Base-by-base conservation (phyloP, 2,329 filamentous ascomycete species). In the Pestalotiopsis sp. region DNA sequence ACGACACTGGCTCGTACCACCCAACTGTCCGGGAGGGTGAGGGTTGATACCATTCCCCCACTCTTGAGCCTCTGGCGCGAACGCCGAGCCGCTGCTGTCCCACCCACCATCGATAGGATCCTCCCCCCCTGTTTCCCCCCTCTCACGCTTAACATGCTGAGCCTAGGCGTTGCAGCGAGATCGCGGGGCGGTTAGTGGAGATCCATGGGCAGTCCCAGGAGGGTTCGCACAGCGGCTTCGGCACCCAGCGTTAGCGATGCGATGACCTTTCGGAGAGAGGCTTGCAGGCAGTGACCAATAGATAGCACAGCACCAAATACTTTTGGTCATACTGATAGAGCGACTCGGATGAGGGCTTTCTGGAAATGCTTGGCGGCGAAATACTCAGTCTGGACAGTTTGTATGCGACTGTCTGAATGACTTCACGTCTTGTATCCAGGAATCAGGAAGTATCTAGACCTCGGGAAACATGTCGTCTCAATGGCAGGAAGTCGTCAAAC, bases 401-500 rank as follows among this genome's bases (percentile, higher is more conserved):
- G 7, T 2, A 9, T 36, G 31, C 45, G 13, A n/a, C 45, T 6
- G 13, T n/a, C 13, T 36, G 45, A 2, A 23, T 9, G 11, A 23
- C 17, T 52, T 9, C 45, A n/a, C 20, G 7, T 59, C 14, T 11
- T 36, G 3, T n/a, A 14, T n/a, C 4, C 14, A 23, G n/a, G 9
- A 4, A 52, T 7, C 9, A 14, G 31, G 27, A 59, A 36, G 7
- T 6, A 36, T 13, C 12, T 5, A 9, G 23, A 59, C 31, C 57
- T 36, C 3, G 23, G 3, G 31, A 12, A 17, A 36, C 6, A 59
- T 27, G 57, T 7, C 57, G 23, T 59, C 57, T n/a, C 12, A 20
- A 12, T 68, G 67, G 67, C 27, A 65, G 38, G 62, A 65, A 12
- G 57, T 52, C n/a, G 67, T 66, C 31, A 20, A 56, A 9, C 49